Evolutionary conservation across 805 yeast species (phyloP).

Genomic region (Saturnispora quitensis): DNA sequence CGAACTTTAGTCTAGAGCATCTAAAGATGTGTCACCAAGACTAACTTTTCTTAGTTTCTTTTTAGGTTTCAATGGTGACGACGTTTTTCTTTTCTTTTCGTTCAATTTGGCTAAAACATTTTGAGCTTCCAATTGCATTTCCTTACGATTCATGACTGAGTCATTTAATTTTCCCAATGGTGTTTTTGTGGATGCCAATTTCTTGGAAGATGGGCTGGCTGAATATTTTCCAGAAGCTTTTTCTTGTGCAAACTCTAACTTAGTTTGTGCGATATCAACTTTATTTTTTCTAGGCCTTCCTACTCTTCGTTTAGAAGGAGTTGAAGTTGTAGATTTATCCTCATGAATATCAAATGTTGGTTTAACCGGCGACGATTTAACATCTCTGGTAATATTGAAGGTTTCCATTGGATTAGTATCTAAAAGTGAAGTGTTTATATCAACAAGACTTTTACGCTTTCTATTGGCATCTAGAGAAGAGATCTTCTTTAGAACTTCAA

Average conservation of each 20-base stretch:
- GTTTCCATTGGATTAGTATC: slow-evolving; percentile 1
- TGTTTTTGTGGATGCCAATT: slow-evolving; percentile 2
- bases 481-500: neutral
- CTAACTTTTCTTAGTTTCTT: slow-evolving; percentile 11
- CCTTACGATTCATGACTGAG: slow-evolving; percentile 11
- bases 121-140: slow-evolving; percentile 2
- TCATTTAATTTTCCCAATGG: slow-evolving; percentile 7
- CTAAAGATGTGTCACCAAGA: slow-evolving; percentile 7
- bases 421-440: neutral
- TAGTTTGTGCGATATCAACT: neutral
- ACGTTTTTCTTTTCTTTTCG: slow-evolving; percentile 10
- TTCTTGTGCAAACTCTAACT: neutral
- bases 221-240: neutral
- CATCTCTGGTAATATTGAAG: neutral
- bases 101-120: neutral
- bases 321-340: neutral
- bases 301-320: neutral
- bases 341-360: slow-evolving; percentile 5
- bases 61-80: slow-evolving; percentile 12
- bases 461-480: neutral
- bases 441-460: slow-evolving; percentile 5
- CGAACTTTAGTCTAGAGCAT: neutral
- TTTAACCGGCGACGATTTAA: slow-evolving; percentile 3
- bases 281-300: slow-evolving; percentile 2
- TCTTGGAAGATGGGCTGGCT: slow-evolving; percentile 2